Percentiles rank a stretch among this genome's conserved stretches.
phyloP scores from a whole-genome alignment of 2,329 filamentous ascomycete genomes.

The Fusarium scirpi region DNA sequence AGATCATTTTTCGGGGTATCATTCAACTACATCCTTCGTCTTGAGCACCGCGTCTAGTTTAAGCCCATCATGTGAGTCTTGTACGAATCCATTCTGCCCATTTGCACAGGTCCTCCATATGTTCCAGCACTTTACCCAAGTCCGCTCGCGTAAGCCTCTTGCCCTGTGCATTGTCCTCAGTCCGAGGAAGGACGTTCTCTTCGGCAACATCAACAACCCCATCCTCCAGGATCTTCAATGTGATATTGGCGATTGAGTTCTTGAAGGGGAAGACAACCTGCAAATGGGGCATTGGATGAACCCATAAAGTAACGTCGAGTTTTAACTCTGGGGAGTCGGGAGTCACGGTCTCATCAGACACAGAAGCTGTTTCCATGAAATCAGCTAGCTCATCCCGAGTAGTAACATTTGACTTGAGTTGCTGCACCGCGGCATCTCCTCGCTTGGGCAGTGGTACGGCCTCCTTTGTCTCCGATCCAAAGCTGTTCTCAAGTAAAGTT shows the following conservation, averaged over 20 bases:
- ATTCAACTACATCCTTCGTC: constrained; percentile 32
- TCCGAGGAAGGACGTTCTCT: constrained; percentile 61
- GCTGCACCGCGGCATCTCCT: neutral
- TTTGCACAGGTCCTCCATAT: constrained; percentile 64
- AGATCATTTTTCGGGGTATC: constrained; percentile 42
- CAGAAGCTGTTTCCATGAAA: constrained; percentile 47
- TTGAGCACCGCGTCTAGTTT: neutral
- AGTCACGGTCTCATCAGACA: neutral
- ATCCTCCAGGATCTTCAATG: constrained; percentile 69
- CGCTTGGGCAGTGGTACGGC: constrained; percentile 19
- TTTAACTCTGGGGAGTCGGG: constrained; percentile 42
- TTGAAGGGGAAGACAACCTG: constrained; percentile 67
- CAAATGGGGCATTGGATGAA: constrained; percentile 62
- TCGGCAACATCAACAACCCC: constrained; percentile 69
- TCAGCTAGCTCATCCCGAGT: constrained; percentile 50
- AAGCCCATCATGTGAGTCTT: constrained; percentile 45
- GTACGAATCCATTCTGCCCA: constrained; percentile 67
- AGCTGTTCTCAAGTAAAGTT: constrained; percentile 71
- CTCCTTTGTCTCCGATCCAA: constrained; percentile 56
- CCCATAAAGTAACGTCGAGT: constrained; percentile 66
- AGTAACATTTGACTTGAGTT: constrained; percentile 42
- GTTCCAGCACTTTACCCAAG: constrained; percentile 60
- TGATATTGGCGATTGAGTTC: constrained; percentile 62
- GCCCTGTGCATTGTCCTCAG: constrained; percentile 48
- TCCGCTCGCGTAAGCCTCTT: constrained; percentile 56